These are phyloP conservation scores for Alternaria brassicicola DNA, from an alignment of 2,329 filamentous ascomycete genomes.

Conservation along the genomic window DNA sequence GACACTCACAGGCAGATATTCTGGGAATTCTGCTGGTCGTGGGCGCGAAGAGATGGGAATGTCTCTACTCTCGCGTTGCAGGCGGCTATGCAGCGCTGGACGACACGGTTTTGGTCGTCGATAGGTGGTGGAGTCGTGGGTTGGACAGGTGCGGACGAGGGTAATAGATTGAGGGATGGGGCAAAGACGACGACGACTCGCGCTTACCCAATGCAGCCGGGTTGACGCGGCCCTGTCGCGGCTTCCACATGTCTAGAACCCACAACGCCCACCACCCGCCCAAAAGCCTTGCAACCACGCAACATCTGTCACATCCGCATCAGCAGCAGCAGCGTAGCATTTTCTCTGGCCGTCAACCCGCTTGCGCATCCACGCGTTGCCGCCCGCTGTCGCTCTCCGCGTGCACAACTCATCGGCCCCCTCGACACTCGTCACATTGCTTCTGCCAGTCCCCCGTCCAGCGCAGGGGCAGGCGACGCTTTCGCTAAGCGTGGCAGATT, in stretches of 20 bases:
- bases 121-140: slow-evolving; percentile 12
- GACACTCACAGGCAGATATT: slow-evolving; percentile 19
- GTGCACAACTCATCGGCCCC: background rate
- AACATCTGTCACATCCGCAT: slow-evolving; percentile 5
- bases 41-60: slow-evolving; percentile 2
- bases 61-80: slow-evolving; percentile 5
- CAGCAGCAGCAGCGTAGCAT: background rate
- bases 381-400: background rate
- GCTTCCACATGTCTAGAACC: slow-evolving; percentile 21
- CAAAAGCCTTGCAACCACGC: slow-evolving; percentile 5
- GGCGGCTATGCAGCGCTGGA: slow-evolving; percentile 16
- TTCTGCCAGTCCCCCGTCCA: background rate
- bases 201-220: slow-evolving; percentile 17
- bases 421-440: background rate
- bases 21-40: slow-evolving; percentile 8
- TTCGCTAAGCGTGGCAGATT: slow-evolving; percentile 16
- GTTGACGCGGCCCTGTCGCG: slow-evolving; percentile 24
- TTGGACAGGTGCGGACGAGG: slow-evolving; percentile 17
- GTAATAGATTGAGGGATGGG: slow-evolving; percentile 23
- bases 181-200: slow-evolving; percentile 17
- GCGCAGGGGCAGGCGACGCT: slow-evolving; percentile 12
- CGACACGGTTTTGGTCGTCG: slow-evolving; percentile 7
- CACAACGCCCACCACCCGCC: slow-evolving; percentile 14
- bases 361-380: background rate
- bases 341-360: background rate